Conservation (phyloP, 768 basidiomycete genomes). For the Artomyces pyxidatus region DNA sequence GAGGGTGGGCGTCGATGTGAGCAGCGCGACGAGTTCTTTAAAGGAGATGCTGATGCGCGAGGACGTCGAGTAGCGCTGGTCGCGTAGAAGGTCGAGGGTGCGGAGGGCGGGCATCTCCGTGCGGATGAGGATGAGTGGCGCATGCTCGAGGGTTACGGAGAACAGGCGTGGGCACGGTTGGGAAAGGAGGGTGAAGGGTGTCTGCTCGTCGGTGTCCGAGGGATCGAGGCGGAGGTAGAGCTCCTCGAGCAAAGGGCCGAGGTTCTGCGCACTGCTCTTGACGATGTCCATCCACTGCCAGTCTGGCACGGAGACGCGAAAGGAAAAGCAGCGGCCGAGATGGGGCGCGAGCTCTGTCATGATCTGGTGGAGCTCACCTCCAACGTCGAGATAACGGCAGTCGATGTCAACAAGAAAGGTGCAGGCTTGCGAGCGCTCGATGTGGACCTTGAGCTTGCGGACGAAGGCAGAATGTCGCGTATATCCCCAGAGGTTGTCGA, state of each 20-base stretch:
- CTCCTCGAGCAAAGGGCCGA: conserved; percentile 22
- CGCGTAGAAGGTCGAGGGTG: conserved; percentile 19
- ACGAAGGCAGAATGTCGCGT: conserved; percentile 19
- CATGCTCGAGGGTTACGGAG: conserved; percentile 22
- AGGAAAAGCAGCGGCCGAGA: conserved; percentile 23
- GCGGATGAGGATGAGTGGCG: conserved; percentile 21
- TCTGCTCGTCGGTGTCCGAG: conserved; percentile 18
- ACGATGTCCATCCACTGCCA: conserved; percentile 23
- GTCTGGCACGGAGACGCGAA: conserved; percentile 21
- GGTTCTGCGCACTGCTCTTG: conserved; percentile 13
- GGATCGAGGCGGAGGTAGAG: conserved; percentile 22
- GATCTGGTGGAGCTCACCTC: conserved; percentile 17
- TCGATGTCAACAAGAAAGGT: conserved; percentile 23
- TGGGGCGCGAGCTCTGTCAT: conserved; percentile 22
- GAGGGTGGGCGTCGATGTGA: conserved; percentile 15
- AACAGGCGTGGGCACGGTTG: conserved; percentile 21
- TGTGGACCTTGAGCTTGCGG: conserved; percentile 17
- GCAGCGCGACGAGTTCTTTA: conserved; percentile 17
- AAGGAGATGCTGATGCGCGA: conserved; percentile 20
- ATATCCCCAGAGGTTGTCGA: conserved; percentile 21
- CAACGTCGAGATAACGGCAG: conserved; percentile 19
- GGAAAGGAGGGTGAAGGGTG: conserved; percentile 18
- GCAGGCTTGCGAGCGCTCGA: conserved; percentile 22
- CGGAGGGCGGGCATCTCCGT: conserved; percentile 19
- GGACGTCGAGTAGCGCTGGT: conserved; percentile 20